These are phyloP conservation scores for Mycena belliarum DNA, from an alignment of 768 basidiomycete genomes.

Conservation along the genomic window DNA sequence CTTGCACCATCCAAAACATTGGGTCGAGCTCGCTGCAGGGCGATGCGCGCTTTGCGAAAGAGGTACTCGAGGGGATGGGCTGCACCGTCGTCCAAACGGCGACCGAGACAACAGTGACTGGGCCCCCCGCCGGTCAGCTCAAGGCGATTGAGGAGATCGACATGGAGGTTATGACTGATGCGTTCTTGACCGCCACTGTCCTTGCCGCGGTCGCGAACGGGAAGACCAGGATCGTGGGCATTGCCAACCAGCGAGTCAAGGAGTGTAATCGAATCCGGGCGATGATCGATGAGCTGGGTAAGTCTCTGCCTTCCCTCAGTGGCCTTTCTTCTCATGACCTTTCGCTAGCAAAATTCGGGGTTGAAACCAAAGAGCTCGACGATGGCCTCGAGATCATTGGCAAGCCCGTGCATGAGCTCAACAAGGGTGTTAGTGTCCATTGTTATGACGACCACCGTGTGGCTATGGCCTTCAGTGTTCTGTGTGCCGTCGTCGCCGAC, in stretches of 20 bases:
- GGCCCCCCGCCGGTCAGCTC: constrained; percentile 80
- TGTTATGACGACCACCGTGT: constrained; percentile 99
- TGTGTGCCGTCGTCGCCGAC: constrained; percentile 71
- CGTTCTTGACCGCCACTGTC: constrained; percentile 93
- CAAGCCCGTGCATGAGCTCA: constrained; percentile 62
- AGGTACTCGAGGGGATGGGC: constrained; percentile 93
- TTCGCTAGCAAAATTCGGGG: constrained; percentile 84
- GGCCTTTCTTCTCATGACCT: not conserved
- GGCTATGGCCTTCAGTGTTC: constrained; percentile 95
- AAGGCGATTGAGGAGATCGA: constrained; percentile 86
- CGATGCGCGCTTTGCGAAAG: constrained; percentile 94
- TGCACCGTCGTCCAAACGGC: constrained; percentile 87
- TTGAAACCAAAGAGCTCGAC: constrained; percentile 87
- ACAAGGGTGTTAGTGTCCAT: constrained; percentile 75
- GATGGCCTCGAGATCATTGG: constrained; percentile 93
- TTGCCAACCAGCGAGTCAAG: constrained; percentile 97
- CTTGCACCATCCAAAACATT: constrained; percentile 91
- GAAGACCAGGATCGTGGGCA: constrained; percentile 85
- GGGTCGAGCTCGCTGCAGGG: constrained; percentile 91
- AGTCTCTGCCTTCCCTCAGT: constrained; percentile 24
- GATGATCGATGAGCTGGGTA: constrained; percentile 95
- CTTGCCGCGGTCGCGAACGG: constrained; percentile 80
- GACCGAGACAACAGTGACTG: constrained; percentile 88
- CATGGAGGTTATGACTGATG: constrained; percentile 99
- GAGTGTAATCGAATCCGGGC: constrained; percentile 97